Evolutionary conservation across 23 red algal species (phyloP).

Genomic region (Gracilaria vermiculophylla): DNA sequence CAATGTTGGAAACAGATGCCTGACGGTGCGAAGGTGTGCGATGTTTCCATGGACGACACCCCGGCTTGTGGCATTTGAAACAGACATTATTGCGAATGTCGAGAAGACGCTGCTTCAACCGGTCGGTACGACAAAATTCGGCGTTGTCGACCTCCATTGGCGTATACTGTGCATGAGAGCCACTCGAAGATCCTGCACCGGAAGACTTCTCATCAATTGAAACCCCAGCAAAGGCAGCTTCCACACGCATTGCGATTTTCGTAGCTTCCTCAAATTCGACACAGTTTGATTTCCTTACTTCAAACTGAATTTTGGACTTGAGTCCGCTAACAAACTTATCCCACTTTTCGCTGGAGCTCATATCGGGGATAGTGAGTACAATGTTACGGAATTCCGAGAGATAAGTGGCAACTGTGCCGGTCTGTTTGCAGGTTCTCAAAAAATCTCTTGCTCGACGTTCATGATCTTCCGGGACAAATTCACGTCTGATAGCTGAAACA

Average conservation of each 20-base stretch:
- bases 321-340: conserved; percentile 24
- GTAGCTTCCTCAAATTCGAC: too few species aligned
- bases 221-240: neutral
- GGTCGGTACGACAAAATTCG: neutral
- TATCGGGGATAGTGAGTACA: conserved; percentile 26
- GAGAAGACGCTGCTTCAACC: neutral
- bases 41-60: conserved; percentile 38
- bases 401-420: neutral
- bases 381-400: conserved; percentile 33
- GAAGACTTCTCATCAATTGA: neutral
- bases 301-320: too few species aligned
- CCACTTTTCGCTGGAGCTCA: conserved; percentile 13
- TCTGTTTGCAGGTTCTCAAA: neutral
- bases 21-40: neutral
- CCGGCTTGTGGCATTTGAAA: too few species aligned
- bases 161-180: too few species aligned
- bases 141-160: conserved; percentile 20
- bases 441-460: conserved; percentile 12
- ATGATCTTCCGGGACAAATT: conserved; percentile 51
- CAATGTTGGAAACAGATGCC: neutral
- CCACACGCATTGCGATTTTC: too few species aligned
- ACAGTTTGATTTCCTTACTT: too few species aligned
- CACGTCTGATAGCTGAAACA: neutral
- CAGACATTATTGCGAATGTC: neutral
- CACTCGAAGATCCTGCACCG: too few species aligned